Evolutionary conservation across 2,329 filamentous ascomycete genomes (phyloP).

Genomic region (Tolypocladium cylindrosporum): DNA sequence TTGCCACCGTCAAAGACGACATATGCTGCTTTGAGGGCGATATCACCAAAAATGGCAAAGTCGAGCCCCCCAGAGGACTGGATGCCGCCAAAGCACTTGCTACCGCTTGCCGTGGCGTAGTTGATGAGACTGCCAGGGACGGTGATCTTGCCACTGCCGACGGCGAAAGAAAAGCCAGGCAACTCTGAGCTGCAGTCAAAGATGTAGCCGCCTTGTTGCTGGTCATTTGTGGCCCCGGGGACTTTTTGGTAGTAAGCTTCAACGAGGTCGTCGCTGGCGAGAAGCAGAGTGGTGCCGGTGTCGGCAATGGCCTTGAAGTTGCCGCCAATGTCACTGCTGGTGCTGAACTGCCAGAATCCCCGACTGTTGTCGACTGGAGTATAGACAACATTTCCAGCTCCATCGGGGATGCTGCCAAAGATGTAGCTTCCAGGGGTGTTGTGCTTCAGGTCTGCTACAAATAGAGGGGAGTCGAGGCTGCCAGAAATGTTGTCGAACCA

Average conservation of each 20-base stretch:
- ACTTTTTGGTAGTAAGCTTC: conserved; percentile 38
- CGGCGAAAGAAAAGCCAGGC: conserved; percentile 42
- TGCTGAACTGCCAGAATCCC: conserved; percentile 54
- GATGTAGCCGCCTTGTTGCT: conserved; percentile 30
- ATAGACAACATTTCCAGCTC: conserved; percentile 48
- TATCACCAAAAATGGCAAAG: conserved; percentile 53
- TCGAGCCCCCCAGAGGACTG: conserved; percentile 38
- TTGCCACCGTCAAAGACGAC: conserved; percentile 40
- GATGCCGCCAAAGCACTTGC: conserved; percentile 58
- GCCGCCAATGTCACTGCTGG: conserved; percentile 11
- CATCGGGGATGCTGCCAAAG: conserved; percentile 44
- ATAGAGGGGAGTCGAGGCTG: conserved; percentile 18
- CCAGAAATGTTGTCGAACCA: conserved; percentile 27
- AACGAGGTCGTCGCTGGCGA: conserved; percentile 44
- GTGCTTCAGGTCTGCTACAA: conserved; percentile 26
- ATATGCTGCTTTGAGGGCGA: conserved; percentile 52
- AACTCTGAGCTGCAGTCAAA: conserved; percentile 35
- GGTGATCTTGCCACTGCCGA: conserved; percentile 47
- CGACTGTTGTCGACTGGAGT: conserved; percentile 40
- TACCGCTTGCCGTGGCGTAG: conserved; percentile 38
- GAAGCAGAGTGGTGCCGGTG: conserved; percentile 54
- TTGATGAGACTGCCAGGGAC: conserved; percentile 45
- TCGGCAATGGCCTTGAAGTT: conserved; percentile 37
- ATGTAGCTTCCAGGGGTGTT: conserved; percentile 53
- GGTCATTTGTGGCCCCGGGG: conserved; percentile 28